Base-by-base conservation (phyloP, 768 basidiomycete genomes). In the Tricholoma matsutake region DNA sequence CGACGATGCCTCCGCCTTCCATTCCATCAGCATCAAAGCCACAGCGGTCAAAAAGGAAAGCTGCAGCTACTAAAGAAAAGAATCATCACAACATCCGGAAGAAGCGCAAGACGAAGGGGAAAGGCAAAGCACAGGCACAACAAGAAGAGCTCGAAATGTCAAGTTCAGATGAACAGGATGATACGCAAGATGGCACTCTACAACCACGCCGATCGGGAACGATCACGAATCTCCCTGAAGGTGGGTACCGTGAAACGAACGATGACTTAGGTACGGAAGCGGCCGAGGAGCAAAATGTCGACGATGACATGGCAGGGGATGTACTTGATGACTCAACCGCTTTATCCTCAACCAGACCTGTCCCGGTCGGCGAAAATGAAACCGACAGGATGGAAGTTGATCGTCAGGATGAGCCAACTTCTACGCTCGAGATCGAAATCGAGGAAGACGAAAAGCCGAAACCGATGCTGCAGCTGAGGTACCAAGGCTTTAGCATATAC, bases 361-460 rank as follows among this genome's bases (percentile, higher is more conserved):
- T 53, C n/a, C 29, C 16, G 7, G 16, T 13, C 25, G 43, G 54
- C 16, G 35, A 20, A 32, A 56, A 58, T 45, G 34, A 56, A 4
- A 56, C 41, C 16, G 58, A 51, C 43, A 43, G 37, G 28, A 60
- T 54, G 57, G 58, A 59, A n/a, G 34, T 62, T 29, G 54, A 60
- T 35, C 59, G 58, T 18, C 54, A 56, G 25, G 55, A 64, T 61
- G 61, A 6, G 28, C 41, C 52, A 62, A 61, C 9, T 62, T 35
- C 37, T 54, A 51, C 47, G 43, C 20, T 82, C 43, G 76, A 82
- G 34, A 71, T 83, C 14, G 81, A 82, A 54, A 65, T 76, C n/a
- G 83, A 86, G 53, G 87, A 88, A 54, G 87, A 88, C 56, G 87
- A 87, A 65, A 92, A 94, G 66, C 89, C 87, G 11, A 90, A 92